Base-by-base conservation (phyloP, 805 yeast species). In the Lachancea kluyveri region DNA sequence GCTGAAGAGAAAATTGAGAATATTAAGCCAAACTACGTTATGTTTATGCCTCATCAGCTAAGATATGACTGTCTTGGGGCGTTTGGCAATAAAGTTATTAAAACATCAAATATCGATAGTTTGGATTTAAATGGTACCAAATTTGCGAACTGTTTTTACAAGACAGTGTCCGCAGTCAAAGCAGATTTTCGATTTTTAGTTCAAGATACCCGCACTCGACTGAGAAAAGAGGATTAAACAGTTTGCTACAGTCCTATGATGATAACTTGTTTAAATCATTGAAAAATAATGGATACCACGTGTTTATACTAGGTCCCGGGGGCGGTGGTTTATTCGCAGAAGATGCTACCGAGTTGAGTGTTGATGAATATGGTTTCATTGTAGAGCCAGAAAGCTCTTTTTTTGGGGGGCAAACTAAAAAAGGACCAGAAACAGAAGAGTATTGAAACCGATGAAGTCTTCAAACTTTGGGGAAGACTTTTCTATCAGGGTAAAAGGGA, bases 1-100 rank as follows among this genome's bases (percentile, higher is more conserved):
- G n/a, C n/a, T n/a, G n/a, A n/a, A 8, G 21, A 10, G 21, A 19
- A 19, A 10, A 7, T 7, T 19, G 10, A 10, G 10, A 8, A 10
- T 19, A 19, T 19, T 15, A 24, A 12, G 22, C 43, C 45, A 6
- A 41, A 41, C 23, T 28, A 36, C 19, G 17, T 41, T 6, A 24
- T 41, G 9, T 41, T 41, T 31, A 41, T 41, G 45, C 45, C 45
- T 7, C 43, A 41, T 26, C 45, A 41, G 21, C 31, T 41, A 13
- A 20, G 45, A 13, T 41, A 41, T 23, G 43, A 39, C 25, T 33
- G 35, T 28, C 11, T 40, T 15, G 40, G 44, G n/a, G 22, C 43
- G 7, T 33, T 36, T 33, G 45, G 43, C 16, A 36, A 35, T 25
- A 20, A 30, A 2, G 12, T 28, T 5, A 31, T 40, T 13, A 31